Conservation (phyloP, 1,139 yeast genomes). For the Pichia sp. region DNA sequence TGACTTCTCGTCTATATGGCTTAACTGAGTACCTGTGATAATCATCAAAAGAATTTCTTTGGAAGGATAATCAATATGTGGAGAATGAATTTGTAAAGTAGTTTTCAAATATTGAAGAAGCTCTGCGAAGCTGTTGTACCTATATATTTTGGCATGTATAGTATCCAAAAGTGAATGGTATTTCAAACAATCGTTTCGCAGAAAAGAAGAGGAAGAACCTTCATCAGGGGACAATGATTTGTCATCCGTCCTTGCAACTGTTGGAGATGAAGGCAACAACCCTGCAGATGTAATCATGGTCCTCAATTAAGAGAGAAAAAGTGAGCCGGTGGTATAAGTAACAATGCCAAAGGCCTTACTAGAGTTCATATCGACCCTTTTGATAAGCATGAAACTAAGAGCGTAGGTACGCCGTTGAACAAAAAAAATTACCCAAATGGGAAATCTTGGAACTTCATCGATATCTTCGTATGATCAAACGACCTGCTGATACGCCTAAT, state of each 20-base stretch:
- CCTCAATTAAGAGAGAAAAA: no score
- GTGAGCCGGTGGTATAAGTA: no score
- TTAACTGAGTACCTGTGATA: slow-evolving; percentile 16
- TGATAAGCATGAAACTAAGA: no score
- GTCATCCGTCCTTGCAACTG: background rate
- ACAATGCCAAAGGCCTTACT: no score
- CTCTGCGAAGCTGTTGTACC: slow-evolving; percentile 15
- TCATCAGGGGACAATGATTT: background rate
- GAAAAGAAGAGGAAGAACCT: background rate
- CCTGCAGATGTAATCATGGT: background rate
- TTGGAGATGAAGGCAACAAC: background rate
- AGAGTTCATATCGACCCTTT: no score
- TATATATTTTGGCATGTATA: slow-evolving; percentile 15
- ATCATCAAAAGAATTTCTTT: slow-evolving; percentile 15
- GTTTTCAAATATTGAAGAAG: slow-evolving; percentile 11
- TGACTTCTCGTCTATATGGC: slow-evolving; percentile 9
- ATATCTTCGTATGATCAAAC: no score
- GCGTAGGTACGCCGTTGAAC: no score
- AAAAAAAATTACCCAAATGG: no score
- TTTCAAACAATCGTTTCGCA: slow-evolving; percentile 1
- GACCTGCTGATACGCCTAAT: no score
- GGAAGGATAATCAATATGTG: slow-evolving; percentile 18
- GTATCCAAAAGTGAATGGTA: slow-evolving; percentile 13
- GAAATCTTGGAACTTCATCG: no score
- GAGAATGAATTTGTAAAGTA: slow-evolving; percentile 10